A percentile compares a stretch with the other conserved stretches of the same genome.
These are phyloP conservation scores for Quercus tomentella DNA, from an alignment of 331 rosid species.

Conservation along the genomic window DNA sequence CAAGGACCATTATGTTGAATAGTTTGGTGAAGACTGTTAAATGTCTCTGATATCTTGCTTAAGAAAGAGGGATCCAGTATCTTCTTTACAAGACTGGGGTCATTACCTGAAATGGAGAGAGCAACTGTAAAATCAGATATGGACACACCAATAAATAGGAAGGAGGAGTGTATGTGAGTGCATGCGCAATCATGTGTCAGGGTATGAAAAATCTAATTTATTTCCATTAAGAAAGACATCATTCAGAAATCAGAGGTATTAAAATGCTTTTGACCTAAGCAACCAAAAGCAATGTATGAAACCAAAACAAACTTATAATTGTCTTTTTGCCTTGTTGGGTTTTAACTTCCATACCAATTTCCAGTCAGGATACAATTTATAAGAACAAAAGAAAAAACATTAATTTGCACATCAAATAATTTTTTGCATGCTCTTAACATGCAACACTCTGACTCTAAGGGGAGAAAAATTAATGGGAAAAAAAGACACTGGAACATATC, in stretches of 20 bases:
- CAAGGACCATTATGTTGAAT: slow-evolving; percentile 59
- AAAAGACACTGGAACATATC: background rate
- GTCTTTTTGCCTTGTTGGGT: background rate
- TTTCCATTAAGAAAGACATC: slow-evolving; percentile 4
- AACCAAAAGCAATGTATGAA: background rate
- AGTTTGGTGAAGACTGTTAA: slow-evolving; percentile 46
- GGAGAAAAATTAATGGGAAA: background rate
- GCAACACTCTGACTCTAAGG: background rate
- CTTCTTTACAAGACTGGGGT: slow-evolving; percentile 48
- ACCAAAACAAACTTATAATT: background rate
- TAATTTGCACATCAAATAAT: background rate
- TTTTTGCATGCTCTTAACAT: background rate
- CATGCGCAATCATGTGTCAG: background rate
- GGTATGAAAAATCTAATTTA: background rate
- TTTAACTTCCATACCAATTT: background rate
- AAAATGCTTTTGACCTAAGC: background rate
- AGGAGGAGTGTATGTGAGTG: no score
- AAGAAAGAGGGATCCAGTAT: slow-evolving; percentile 59
- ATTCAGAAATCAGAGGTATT: background rate
- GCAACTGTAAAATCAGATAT: slow-evolving; percentile 11
- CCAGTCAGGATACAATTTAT: background rate
- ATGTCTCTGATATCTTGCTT: slow-evolving; percentile 43
- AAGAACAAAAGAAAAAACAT: background rate
- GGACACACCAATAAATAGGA: background rate
- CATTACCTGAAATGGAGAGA: slow-evolving; percentile 50